Evolutionary conservation across 768 basidiomycete genomes (phyloP).

Genomic region (Auriscalpium vulgare): DNA sequence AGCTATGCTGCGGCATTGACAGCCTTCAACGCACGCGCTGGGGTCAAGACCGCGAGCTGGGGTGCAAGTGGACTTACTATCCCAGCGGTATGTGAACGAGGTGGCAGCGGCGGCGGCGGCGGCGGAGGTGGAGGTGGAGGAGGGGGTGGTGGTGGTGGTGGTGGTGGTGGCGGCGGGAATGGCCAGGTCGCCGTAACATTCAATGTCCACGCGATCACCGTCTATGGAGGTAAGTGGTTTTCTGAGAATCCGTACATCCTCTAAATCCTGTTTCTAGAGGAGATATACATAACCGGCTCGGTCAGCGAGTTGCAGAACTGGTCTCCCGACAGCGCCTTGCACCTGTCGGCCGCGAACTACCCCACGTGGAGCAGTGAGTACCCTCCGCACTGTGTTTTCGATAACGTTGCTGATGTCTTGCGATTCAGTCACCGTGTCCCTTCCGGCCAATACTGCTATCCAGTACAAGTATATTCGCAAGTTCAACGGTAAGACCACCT

Average conservation of each 20-base stretch:
- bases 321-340: constrained; percentile 49
- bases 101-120: neutral
- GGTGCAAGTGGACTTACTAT: constrained; percentile 51
- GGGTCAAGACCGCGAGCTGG: constrained; percentile 47
- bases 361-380: constrained; percentile 63
- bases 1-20: constrained; percentile 66
- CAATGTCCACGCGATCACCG: constrained; percentile 53
- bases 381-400: constrained; percentile 5
- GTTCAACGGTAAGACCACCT: constrained; percentile 46
- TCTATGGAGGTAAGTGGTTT: constrained; percentile 42
- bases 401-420: constrained; percentile 1
- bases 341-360: constrained; percentile 46
- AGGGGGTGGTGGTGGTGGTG: neutral
- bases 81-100: constrained; percentile 30
- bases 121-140: neutral
- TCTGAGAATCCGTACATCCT: neutral
- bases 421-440: constrained; percentile 43
- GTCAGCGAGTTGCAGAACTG: constrained; percentile 48
- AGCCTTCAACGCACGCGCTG: constrained; percentile 47
- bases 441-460: constrained; percentile 47
- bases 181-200: constrained; percentile 47
- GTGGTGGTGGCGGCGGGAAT: neutral
- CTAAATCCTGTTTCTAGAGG: constrained; percentile 35
- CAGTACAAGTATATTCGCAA: constrained; percentile 70
- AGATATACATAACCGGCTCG: constrained; percentile 59